Evolutionary conservation across 2,329 filamentous ascomycete genomes (phyloP).

Genomic region (Talaromyces pinophilus): DNA sequence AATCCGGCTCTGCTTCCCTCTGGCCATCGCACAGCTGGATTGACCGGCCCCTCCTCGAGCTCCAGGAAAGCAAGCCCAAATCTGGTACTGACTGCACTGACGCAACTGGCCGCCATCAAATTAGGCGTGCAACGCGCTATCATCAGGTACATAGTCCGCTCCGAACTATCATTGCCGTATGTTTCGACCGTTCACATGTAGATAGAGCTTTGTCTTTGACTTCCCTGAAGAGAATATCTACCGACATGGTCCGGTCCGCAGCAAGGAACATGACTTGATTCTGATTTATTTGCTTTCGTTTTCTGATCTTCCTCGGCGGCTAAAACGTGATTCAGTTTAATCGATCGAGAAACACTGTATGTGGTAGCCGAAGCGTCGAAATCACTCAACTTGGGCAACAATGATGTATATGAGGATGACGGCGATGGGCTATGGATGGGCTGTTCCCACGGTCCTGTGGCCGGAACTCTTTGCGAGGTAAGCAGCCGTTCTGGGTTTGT

Average conservation of each 20-base stretch:
- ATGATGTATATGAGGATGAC: constrained; percentile 31
- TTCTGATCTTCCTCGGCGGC: neutral
- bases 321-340: constrained; percentile 34
- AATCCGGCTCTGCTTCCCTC: constrained; percentile 26
- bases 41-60: neutral
- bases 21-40: neutral
- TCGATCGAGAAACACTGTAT: constrained; percentile 48
- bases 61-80: constrained; percentile 23
- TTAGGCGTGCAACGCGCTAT: constrained; percentile 32
- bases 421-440: constrained; percentile 35
- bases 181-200: neutral
- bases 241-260: neutral
- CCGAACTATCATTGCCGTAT: neutral
- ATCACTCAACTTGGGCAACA: constrained; percentile 41
- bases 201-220: neutral
- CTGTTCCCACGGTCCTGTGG: constrained; percentile 38
- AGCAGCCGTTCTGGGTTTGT: neutral
- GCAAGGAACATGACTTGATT: constrained; percentile 2
- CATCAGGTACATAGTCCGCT: constrained; percentile 28
- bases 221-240: neutral
- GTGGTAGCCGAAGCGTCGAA: constrained; percentile 49
- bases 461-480: constrained; percentile 28
- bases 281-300: neutral
- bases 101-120: constrained; percentile 30
- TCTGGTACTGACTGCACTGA: constrained; percentile 29